Percentiles rank a stretch among this genome's conserved stretches.
These are phyloP conservation scores for Termitomyces sp. DNA, from an alignment of 768 basidiomycete species.

Conservation along the genomic window DNA sequence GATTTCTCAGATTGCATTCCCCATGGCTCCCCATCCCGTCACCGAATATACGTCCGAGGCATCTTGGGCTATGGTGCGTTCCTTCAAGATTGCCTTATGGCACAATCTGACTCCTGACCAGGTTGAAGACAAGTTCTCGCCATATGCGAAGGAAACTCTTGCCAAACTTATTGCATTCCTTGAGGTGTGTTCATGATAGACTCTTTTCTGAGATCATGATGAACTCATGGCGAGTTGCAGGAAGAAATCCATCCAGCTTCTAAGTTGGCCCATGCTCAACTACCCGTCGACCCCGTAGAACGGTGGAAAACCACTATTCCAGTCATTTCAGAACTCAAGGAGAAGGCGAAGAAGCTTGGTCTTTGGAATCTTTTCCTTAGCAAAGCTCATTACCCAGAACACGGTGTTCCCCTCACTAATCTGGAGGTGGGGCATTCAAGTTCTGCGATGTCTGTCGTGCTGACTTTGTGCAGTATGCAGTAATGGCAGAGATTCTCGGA, in stretches of 20 bases:
- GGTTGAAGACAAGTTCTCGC: constrained; percentile 92
- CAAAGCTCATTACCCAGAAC: constrained; percentile 87
- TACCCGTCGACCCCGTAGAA: constrained; percentile 67
- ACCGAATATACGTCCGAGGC: constrained; percentile 76
- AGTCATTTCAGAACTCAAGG: constrained; percentile 80
- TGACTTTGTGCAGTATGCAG: constrained; percentile 65
- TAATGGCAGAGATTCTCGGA: constrained; percentile 96
- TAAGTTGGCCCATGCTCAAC: constrained; percentile 73
- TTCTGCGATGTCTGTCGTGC: background rate
- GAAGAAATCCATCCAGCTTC: constrained; percentile 85
- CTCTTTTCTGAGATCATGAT: background rate
- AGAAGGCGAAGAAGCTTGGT: constrained; percentile 81
- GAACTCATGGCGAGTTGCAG: constrained; percentile 33
- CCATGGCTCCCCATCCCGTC: constrained; percentile 67
- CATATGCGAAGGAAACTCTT: constrained; percentile 83
- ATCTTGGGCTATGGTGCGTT: constrained; percentile 81
- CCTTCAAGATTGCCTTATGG: background rate
- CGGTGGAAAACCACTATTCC: constrained; percentile 87
- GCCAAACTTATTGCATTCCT: constrained; percentile 82
- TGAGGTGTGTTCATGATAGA: constrained; percentile 45
- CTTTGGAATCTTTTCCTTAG: constrained; percentile 98
- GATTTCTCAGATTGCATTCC: background rate
- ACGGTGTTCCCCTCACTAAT: constrained; percentile 88
- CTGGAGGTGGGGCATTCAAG: constrained; percentile 62
- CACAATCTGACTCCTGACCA: constrained; percentile 20